Conservation (phyloP, 345 rosid species). For the Geranium rotundifolium region DNA sequence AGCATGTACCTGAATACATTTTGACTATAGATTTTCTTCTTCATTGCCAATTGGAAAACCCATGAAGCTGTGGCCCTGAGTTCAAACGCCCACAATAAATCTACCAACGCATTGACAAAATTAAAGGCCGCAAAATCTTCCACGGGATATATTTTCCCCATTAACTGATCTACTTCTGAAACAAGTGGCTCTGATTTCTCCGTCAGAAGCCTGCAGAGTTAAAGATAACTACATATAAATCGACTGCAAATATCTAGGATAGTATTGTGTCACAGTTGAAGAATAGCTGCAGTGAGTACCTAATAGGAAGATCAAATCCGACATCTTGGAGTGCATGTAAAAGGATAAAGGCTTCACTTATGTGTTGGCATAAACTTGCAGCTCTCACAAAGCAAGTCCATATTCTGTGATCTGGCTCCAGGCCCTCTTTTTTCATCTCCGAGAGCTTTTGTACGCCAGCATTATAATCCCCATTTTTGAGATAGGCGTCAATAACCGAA, state of each 20-base stretch:
- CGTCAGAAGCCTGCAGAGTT: slow-evolving; percentile 50
- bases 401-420: slow-evolving; percentile 77
- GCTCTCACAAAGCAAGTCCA: slow-evolving; percentile 95
- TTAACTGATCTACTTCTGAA: slow-evolving; percentile 54
- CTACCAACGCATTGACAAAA: slow-evolving; percentile 73
- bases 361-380: slow-evolving; percentile 52
- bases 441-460: slow-evolving; percentile 60
- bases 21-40: slow-evolving; percentile 55
- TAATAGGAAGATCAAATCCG: slow-evolving; percentile 78
- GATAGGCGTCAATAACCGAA: slow-evolving; percentile 86
- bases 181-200: slow-evolving; percentile 47
- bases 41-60: slow-evolving; percentile 77
- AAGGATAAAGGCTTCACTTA: slow-evolving; percentile 49
- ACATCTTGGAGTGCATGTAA: slow-evolving; percentile 52
- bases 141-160: slow-evolving; percentile 49
- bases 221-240: slow-evolving; percentile 9
- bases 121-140: slow-evolving; percentile 85
- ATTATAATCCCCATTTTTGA: slow-evolving; percentile 52
- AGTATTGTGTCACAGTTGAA: slow-evolving; percentile 1
- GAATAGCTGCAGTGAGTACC: slow-evolving; percentile 28
- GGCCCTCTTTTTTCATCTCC: slow-evolving; percentile 66
- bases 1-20: slow-evolving; percentile 64
- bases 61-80: slow-evolving; percentile 85
- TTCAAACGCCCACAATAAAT: slow-evolving; percentile 91
- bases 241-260: not conserved